Evolutionary conservation across 768 basidiomycete genomes (phyloP).

Genomic region (Tricholoma flavovirens): DNA sequence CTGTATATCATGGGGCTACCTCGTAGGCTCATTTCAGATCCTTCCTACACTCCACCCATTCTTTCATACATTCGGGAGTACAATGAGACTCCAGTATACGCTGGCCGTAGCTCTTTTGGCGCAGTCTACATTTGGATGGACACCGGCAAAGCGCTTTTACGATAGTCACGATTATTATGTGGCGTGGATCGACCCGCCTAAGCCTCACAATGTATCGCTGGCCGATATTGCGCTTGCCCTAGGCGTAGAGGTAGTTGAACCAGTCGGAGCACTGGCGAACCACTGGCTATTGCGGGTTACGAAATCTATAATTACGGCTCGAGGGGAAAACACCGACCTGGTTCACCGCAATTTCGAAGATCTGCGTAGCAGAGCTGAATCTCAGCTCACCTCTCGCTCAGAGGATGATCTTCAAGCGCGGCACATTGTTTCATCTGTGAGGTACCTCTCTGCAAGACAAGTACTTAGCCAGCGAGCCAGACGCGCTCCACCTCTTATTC

Average conservation of each 20-base stretch:
- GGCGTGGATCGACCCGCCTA: conserved; percentile 61
- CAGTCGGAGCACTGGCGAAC: conserved; percentile 73
- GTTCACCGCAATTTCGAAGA: conserved; percentile 45
- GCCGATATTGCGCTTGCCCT: conserved; percentile 53
- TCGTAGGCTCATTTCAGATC: conserved; percentile 2
- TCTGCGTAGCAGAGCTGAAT: conserved; percentile 33
- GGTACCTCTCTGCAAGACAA: conserved; percentile 52
- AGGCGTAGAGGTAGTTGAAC: conserved; percentile 83
- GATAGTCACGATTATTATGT: conserved; percentile 79
- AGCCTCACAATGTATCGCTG: conserved; percentile 50
- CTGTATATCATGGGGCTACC: conserved; percentile 7
- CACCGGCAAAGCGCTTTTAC: conserved; percentile 50
- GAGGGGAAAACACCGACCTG: conserved; percentile 35
- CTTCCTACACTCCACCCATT: not conserved
- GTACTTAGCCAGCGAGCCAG: conserved; percentile 62
- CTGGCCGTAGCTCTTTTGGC: conserved; percentile 29
- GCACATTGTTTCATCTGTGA: conserved; percentile 50
- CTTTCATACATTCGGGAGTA: conserved; percentile 12
- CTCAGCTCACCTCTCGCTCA: conserved; percentile 35
- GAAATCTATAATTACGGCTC: conserved; percentile 30
- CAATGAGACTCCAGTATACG: conserved; percentile 26
- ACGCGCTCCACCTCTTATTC: conserved; percentile 63
- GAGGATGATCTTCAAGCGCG: conserved; percentile 34
- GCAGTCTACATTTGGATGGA: conserved; percentile 25
- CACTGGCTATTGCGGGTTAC: conserved; percentile 76